phyloP scores from a whole-genome alignment of 495 filamentous ascomycete genomes.

The Wilcoxina mikolae region DNA sequence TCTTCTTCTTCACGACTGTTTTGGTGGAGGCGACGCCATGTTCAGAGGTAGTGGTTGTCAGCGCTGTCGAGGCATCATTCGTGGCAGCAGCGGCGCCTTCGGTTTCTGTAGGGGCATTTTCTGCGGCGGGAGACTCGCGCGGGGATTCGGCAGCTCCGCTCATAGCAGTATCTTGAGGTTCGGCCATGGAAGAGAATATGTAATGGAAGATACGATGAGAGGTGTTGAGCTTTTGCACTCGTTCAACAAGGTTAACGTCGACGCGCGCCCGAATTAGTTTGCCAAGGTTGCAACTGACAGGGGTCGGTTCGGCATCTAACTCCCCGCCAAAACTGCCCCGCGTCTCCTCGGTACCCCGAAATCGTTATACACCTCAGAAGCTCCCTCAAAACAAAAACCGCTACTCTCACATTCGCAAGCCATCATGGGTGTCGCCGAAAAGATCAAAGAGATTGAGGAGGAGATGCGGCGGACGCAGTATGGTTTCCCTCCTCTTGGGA shows the following conservation, averaged over 20 bases:
- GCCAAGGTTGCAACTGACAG: slow-evolving; percentile 1
- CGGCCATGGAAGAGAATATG: neutral
- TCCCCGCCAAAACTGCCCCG: neutral
- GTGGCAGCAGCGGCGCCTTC: neutral
- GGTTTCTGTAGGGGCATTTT: neutral
- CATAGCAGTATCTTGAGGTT: neutral
- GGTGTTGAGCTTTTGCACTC: neutral
- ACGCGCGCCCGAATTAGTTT: neutral
- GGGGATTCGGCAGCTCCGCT: neutral
- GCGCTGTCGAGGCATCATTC: neutral
- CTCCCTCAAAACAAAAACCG: slow-evolving; percentile 8
- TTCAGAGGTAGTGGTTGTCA: neutral
- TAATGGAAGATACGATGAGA: neutral
- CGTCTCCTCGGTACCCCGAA: neutral
- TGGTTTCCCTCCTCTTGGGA: neutral
- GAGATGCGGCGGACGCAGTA: slow-evolving; percentile 94
- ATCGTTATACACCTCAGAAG: neutral
- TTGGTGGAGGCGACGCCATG: neutral
- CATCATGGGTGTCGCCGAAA: slow-evolving; percentile 98
- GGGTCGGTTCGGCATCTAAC: neutral
- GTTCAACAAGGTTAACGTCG: neutral
- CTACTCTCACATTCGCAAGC: too few species aligned
- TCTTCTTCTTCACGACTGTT: slow-evolving; percentile 37
- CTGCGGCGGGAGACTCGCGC: neutral
- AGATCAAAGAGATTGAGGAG: slow-evolving; percentile 99